Conservation (phyloP, 2,329 filamentous ascomycete species). For the Aspergillus cejpii region DNA sequence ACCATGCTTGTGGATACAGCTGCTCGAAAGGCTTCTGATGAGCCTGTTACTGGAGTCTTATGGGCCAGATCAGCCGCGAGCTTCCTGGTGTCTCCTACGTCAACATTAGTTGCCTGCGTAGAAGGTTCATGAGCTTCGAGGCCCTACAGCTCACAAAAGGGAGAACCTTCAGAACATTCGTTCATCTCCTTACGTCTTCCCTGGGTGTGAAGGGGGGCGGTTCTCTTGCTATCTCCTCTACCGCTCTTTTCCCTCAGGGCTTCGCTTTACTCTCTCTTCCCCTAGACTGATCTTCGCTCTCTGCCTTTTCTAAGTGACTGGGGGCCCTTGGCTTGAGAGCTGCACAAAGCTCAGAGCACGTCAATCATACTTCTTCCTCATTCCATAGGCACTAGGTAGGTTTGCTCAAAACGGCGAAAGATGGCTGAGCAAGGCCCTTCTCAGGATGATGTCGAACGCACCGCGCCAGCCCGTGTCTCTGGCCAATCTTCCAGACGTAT, state of each 20-base stretch:
- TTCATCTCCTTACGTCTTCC: background rate
- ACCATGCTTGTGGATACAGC: background rate
- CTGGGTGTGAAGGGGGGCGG: background rate
- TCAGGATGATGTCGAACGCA: constrained; percentile 16
- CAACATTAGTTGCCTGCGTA: constrained; percentile 27
- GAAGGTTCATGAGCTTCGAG: background rate
- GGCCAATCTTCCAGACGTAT: constrained; percentile 24
- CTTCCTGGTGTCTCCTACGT: constrained; percentile 26
- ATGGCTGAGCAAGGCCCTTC: constrained; percentile 21
- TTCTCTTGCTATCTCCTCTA: background rate
- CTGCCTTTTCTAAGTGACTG: background rate
- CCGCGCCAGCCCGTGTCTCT: constrained; percentile 23
- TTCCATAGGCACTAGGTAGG: constrained; percentile 2
- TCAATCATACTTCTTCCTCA: constrained; percentile 2
- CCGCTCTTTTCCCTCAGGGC: background rate
- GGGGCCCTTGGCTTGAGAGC: background rate
- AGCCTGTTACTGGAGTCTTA: background rate
- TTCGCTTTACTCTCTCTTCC: constrained; percentile 2
- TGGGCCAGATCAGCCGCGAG: constrained; percentile 6
- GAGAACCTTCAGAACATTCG: background rate
- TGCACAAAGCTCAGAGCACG: constrained; percentile 3
- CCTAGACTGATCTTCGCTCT: constrained; percentile 1
- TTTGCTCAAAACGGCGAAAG: constrained; percentile 2
- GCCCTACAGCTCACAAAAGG: background rate
- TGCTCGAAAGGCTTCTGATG: background rate